Conservation (phyloP, 176 grass and related monocot species). For the Juncus effusus region DNA sequence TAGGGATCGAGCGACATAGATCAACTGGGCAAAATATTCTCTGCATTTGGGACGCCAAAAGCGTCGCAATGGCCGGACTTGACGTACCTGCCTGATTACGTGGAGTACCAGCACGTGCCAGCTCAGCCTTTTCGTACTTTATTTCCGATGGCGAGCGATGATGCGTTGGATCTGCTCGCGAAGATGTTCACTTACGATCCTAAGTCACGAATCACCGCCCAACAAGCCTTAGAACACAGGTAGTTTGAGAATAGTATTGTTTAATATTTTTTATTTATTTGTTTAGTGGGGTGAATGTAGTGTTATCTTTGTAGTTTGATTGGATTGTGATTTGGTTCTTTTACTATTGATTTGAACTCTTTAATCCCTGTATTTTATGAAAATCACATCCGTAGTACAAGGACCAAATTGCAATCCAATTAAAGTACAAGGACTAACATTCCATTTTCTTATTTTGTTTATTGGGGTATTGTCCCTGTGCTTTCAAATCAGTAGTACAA, state of each 20-base stretch:
- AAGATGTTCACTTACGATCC: constrained; percentile 97
- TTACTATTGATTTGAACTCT: too few species aligned
- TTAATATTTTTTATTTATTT: not conserved
- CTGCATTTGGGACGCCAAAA: constrained; percentile 91
- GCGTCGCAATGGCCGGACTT: constrained; percentile 91
- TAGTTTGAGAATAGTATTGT: constrained; percentile 4
- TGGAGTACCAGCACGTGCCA: constrained; percentile 90
- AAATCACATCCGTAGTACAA: not conserved
- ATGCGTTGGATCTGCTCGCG: constrained; percentile 89
- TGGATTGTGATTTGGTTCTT: too few species aligned
- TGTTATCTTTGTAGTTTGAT: constrained; percentile 1
- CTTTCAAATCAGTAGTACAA: too few species aligned
- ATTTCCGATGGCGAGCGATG: constrained; percentile 81
- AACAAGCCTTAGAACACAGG: constrained; percentile 98
- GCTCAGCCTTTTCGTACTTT: constrained; percentile 70
- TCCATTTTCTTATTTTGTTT: constrained; percentile 9
- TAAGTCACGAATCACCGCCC: constrained; percentile 88
- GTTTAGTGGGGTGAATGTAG: not conserved
- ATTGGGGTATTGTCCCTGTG: too few species aligned
- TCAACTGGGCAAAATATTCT: constrained; percentile 97
- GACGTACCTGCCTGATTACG: constrained; percentile 98
- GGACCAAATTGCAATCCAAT: too few species aligned
- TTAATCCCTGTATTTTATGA: not conserved
- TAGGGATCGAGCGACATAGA: constrained; percentile 98
- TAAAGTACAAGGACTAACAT: too few species aligned